Base-by-base conservation (phyloP, 345 rosid genomes). In the Arabis alpina region DNA sequence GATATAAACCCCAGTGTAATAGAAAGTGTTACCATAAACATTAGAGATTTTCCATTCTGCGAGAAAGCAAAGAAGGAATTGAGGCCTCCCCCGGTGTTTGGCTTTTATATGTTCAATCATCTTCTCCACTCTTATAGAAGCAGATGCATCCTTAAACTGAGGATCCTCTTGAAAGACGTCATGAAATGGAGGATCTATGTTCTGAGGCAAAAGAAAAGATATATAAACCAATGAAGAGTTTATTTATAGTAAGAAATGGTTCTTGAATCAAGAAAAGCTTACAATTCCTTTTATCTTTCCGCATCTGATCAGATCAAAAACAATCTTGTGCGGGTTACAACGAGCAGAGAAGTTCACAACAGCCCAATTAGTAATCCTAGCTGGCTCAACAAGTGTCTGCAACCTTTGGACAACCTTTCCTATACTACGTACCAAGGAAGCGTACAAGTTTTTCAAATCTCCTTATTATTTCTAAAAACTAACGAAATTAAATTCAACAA, bases 251-350 rank as follows among this genome's bases (percentile, higher is more conserved):
- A 64, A 37, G 23, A 24, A 64, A 55, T 25, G 47, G 2, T 64
- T 64, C 12, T 9, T 34, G 7, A 65, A 6, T 16, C 24, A 55
- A 28, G 39, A 58, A 13, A n/a, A 41, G 67, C 98, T 82, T 84
- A 92, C 96, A 56, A 90, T 85, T 77, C 98, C 96, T 78, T 88
- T 92, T 83, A 73, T 76, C 1, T 56, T 73, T 27, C 82, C 98
- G 54, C 90, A 84, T 71, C 80, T 84, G 4, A 71, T 78, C 53
- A 92, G 77, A 70, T 80, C 80, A 16, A 44, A 50, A 5, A 87
- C 47, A 54, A 92, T 81, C 49, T 56, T 44, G 1, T 70, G 73
- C 4, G 70, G 2, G 43, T 92, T 83, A 71, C 98, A 90, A 0
- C 85, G 77, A 4, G 91, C 88, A 16, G 93, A 89, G 69, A 92